Evolutionary conservation across 495 filamentous ascomycete species (phyloP), one percentile per base, ranked within the genome.

Genomic region (Aspergillus olivimuriae): DNA sequence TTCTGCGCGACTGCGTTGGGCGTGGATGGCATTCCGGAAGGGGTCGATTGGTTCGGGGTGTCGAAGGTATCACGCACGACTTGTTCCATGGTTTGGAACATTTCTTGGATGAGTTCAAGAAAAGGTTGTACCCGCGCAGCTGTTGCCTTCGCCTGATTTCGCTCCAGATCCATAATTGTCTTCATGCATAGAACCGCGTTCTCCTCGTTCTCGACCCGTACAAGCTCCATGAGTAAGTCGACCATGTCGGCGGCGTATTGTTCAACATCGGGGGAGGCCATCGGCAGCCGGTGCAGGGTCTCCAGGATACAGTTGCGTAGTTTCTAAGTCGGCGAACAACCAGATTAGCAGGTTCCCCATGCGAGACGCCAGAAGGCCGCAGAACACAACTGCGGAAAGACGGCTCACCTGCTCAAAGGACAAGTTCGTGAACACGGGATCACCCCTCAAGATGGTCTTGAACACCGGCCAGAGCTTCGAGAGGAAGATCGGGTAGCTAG

Each of bases 121-220:
- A 96, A 97, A 2, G 82, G 76, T 60, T 97, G 94, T 4, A 95
- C 92, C 50, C 83, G 86, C 28, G 75, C 71, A 8, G 75, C 73
- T 8, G 91, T 81, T 9, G 83, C 81, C 68, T 89, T 92, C 26
- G 83, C 77, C 55, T 95, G 94, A 56, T 95, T 86, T 17, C 94
- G 80, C 73, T 91, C 86, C 58, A 96, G 78, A 56, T 99, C 92
- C 75, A 95, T 95, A 40, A 95, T 86, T 1, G 89, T 94, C 71
- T 97, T 97, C 74, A 99, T 90, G 57, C 90, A 96, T 42, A 99
- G 72, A 11, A 94, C 87, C 2, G 90, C 94, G 71, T 99, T 99
- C 34, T 99, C 94, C 60, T 99, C 94, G 53, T 99, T 99, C 59
- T 99, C 94, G 33, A 77, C 81, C 44, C 82, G 81, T 40, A 95